Base-by-base conservation (phyloP, 192 early-diverging fungal species). In the Haplosporangium gracile region DNA sequence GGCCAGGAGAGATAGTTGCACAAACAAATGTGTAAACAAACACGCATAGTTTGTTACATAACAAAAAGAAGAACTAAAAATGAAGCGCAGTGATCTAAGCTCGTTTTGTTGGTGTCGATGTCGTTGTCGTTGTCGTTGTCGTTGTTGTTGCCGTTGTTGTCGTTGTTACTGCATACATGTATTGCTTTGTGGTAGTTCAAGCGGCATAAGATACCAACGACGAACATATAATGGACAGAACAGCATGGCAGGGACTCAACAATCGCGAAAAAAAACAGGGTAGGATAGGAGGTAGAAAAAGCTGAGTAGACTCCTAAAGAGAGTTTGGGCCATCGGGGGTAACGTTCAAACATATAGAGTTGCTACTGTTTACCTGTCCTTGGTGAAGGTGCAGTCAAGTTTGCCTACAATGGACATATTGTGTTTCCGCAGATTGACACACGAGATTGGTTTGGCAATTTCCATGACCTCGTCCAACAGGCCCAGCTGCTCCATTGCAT, bases 361-460 rank as follows among this genome's bases (percentile, higher is more conserved):
- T 22, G 49, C 20, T 22, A 18, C 11, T 73, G 10, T 22, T 60
- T 77, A 77, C 75, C 75, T 77, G 11, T 77, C 60, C 24, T 77
- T 77, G 60, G 36, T 29, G 40, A 65, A 77, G 15, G 24, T n/a
- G 2, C 47, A 53, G 18, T 77, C 75, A n/a, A 77, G 32, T 4
- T 47, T 77, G 39, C 75, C 75, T 5, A 77, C 63, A 38, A 68
- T 16, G 9, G 75, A n/a, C 75, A 77, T 77, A 43, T 77, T 77
- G 18, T 77, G 63, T 47, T 77, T 77, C 16, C 55, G 55, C 40
- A 77, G 63, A 6, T 24, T 68, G 15, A 77, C n/a, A 24, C 63
- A 24, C 39, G 75, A 77, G 40, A 77, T 60, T 10, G 75, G 75
- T 53, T 77, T 77, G 15, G 75, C 75, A 47, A 77, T 68, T 16